Evolutionary conservation across 192 early-diverging fungal species (phyloP).

Genomic region (Coemansia sp.): DNA sequence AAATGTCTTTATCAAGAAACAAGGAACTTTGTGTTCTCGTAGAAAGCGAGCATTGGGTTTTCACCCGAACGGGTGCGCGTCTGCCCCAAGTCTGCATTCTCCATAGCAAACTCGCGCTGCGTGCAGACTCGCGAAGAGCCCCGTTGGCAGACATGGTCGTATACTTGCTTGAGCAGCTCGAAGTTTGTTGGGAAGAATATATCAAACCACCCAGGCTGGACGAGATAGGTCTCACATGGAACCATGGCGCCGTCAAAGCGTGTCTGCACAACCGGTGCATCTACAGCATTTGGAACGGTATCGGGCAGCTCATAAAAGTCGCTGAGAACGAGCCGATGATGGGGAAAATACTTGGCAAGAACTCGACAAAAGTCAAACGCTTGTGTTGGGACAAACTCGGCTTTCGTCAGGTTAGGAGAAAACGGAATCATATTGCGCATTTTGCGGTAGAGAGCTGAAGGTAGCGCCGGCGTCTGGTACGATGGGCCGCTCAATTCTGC

Average conservation of each 20-base stretch:
- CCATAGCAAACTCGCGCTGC: conserved; percentile 76
- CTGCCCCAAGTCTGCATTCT: conserved; percentile 71
- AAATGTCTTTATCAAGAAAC: conserved; percentile 24
- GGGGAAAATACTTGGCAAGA: conserved; percentile 79
- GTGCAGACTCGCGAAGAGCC: conserved; percentile 51
- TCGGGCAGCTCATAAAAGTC: conserved; percentile 89
- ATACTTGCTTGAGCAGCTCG: conserved; percentile 77
- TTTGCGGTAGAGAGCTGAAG: conserved; percentile 45
- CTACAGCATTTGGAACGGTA: conserved; percentile 67
- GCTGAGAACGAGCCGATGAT: conserved; percentile 80
- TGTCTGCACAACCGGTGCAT: conserved; percentile 95
- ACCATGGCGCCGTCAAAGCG: conserved; percentile 87
- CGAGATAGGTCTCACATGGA: conserved; percentile 92
- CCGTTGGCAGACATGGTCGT: conserved; percentile 62
- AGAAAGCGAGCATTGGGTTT: conserved; percentile 93
- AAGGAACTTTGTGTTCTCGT: conserved; percentile 81
- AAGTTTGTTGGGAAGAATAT: conserved; percentile 99
- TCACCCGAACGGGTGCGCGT: conserved; percentile 85
- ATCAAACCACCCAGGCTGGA: conserved; percentile 98
- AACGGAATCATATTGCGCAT: conserved; percentile 71
- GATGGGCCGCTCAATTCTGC: conserved; percentile 9
- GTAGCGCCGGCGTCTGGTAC: conserved; percentile 68
- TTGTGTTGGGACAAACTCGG: conserved; percentile 92
- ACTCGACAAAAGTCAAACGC: conserved; percentile 69
- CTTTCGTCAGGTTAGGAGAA: conserved; percentile 76